Percentiles rank a stretch among this genome's conserved stretches.
Conservation (phyloP, 2,329 filamentous ascomycete species). For the Lachnellula arida region DNA sequence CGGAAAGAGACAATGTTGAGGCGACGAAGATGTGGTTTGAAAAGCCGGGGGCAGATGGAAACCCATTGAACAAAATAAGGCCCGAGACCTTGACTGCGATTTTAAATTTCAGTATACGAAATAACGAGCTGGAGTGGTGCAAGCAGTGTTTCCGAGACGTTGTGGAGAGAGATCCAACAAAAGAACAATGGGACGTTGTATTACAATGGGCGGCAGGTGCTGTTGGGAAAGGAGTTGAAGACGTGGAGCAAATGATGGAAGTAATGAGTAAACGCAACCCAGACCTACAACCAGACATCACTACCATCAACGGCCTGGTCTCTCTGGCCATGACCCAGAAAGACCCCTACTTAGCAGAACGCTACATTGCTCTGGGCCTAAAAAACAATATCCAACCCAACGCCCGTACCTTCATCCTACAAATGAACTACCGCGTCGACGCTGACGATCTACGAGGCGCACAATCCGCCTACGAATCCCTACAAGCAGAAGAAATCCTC, state of each 20-base stretch:
- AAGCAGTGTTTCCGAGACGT: slow-evolving; percentile 49
- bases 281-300: slow-evolving; percentile 54
- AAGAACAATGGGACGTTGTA: slow-evolving; percentile 64
- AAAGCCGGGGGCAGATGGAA: slow-evolving; percentile 40
- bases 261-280: slow-evolving; percentile 53
- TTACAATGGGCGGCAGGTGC: slow-evolving; percentile 72
- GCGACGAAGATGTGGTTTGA: slow-evolving; percentile 65
- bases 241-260: slow-evolving; percentile 68
- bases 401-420: slow-evolving; percentile 64
- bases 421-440: slow-evolving; percentile 71
- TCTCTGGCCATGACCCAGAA: slow-evolving; percentile 64
- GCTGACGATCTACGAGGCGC: slow-evolving; percentile 69
- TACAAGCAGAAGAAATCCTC: slow-evolving; percentile 51
- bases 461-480: slow-evolving; percentile 56
- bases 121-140: slow-evolving; percentile 58
- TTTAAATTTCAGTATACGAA: slow-evolving; percentile 57
- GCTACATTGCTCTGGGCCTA: slow-evolving; percentile 63
- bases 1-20: slow-evolving; percentile 50
- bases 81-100: slow-evolving; percentile 47
- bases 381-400: slow-evolving; percentile 64
- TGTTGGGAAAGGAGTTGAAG: slow-evolving; percentile 63
- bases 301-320: slow-evolving; percentile 74
- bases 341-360: slow-evolving; percentile 67
- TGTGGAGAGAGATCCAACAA: slow-evolving; percentile 40
- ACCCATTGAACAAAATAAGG: slow-evolving; percentile 21